These are phyloP conservation scores for Penicillium odoratum DNA, from an alignment of 495 filamentous ascomycete species.

Conservation along the genomic window DNA sequence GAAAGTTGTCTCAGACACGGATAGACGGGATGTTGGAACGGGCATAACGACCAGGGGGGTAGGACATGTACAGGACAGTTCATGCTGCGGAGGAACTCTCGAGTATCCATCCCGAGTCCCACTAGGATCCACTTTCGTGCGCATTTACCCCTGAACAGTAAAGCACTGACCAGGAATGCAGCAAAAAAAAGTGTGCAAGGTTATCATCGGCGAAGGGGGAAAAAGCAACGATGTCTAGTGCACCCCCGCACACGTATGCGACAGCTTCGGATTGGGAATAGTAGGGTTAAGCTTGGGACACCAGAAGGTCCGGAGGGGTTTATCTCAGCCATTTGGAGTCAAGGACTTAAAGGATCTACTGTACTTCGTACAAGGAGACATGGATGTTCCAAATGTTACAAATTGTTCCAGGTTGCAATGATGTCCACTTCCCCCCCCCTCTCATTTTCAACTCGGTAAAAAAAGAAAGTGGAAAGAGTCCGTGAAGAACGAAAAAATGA, in stretches of 20 bases:
- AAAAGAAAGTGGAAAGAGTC: not conserved
- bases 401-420: not conserved
- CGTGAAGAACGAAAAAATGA: not conserved
- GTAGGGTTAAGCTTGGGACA: constrained; percentile 15
- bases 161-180: constrained; percentile 24
- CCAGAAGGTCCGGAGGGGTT: not conserved
- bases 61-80: constrained; percentile 13
- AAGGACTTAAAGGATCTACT: not conserved
- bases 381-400: not conserved
- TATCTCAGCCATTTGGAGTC: constrained; percentile 3
- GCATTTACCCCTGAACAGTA: constrained; percentile 27
- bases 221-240: constrained; percentile 17
- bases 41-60: constrained; percentile 8
- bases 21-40: constrained; percentile 8
- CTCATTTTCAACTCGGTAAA: not conserved
- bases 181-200: not conserved
- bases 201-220: not conserved
- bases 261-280: constrained; percentile 1
- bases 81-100: constrained; percentile 15
- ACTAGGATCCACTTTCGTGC: constrained; percentile 22
- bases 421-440: not conserved
- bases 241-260: constrained; percentile 17
- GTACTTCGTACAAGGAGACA: not conserved
- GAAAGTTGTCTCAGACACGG: constrained; percentile 8
- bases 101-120: constrained; percentile 23